A percentile compares a stretch with the other conserved stretches of the same genome.
phyloP scores from a whole-genome alignment of 345 rosid genomes.

The Euphorbia peplus region DNA sequence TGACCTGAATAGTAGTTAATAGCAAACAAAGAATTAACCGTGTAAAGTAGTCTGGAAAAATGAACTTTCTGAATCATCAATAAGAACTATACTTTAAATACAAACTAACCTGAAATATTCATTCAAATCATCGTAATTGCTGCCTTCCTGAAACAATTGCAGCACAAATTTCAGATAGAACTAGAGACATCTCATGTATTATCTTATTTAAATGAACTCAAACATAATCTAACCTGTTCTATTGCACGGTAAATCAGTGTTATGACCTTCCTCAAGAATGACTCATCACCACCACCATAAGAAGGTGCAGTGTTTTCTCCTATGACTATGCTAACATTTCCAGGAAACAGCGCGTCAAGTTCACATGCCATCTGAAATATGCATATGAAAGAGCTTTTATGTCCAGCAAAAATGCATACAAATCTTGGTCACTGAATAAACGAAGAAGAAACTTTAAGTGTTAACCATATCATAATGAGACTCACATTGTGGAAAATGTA shows the following conservation, averaged over 20 bases:
- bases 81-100: conserved; percentile 16
- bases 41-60: too few species aligned
- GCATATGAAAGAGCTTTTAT: conserved; percentile 10
- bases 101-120: conserved; percentile 88
- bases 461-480: conserved; percentile 13
- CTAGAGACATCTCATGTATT: not conserved
- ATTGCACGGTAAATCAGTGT: conserved; percentile 84
- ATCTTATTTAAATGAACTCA: conserved; percentile 13
- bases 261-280: conserved; percentile 84
- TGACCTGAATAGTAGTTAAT: conserved; percentile 50
- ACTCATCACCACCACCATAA: conserved; percentile 96
- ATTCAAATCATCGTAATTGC: conserved; percentile 91
- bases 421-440: conserved; percentile 6
- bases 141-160: conserved; percentile 65
- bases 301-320: conserved; percentile 99
- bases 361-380: conserved; percentile 90
- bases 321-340: conserved; percentile 96
- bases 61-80: conserved; percentile 9
- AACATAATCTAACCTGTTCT: conserved; percentile 48
- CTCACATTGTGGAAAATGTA: conserved; percentile 94
- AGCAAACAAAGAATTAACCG: conserved; percentile 20
- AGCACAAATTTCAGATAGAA: conserved; percentile 17
- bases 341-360: conserved; percentile 93
- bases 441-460: conserved; percentile 14
- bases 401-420: conserved; percentile 1